These are phyloP conservation scores for Austroboletus eburneus DNA, from an alignment of 768 basidiomycete genomes.

Conservation along the genomic window DNA sequence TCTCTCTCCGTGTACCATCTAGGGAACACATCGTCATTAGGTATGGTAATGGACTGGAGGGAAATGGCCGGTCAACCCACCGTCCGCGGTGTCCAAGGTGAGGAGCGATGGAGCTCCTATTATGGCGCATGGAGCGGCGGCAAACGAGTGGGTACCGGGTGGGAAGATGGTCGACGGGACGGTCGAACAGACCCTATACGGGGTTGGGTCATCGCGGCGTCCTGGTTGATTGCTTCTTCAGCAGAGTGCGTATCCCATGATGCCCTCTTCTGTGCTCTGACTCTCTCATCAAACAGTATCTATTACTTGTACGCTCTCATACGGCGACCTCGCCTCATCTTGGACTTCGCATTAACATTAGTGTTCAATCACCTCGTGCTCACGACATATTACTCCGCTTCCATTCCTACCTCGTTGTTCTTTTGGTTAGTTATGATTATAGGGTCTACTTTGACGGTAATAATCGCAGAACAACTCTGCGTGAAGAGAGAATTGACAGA, in stretches of 20 bases:
- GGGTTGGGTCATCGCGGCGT: conserved; percentile 87
- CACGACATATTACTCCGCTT: conserved; percentile 75
- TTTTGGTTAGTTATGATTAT: conserved; percentile 82
- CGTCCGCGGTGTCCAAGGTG: conserved; percentile 58
- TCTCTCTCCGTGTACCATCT: not conserved
- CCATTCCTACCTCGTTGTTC: conserved; percentile 82
- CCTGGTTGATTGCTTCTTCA: conserved; percentile 79
- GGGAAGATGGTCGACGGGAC: conserved; percentile 51
- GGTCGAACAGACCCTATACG: conserved; percentile 72
- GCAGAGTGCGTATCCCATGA: conserved; percentile 68
- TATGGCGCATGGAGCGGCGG: conserved; percentile 80
- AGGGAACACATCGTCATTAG: conserved; percentile 31
- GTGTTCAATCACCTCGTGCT: conserved; percentile 89
- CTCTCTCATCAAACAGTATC: conserved; percentile 37
- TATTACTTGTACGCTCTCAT: conserved; percentile 85
- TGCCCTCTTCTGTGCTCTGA: conserved; percentile 4
- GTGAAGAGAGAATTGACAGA: conserved; percentile 87
- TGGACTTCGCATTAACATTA: conserved; percentile 91
- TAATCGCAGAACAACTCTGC: conserved; percentile 88
- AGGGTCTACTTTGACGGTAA: conserved; percentile 69
- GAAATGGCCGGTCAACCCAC: conserved; percentile 89
- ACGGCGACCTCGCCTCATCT: conserved; percentile 87
- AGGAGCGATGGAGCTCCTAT: conserved; percentile 61
- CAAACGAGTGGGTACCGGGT: conserved; percentile 60
- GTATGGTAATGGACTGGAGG: conserved; percentile 97